Evolutionary conservation across 805 yeast species (phyloP).

Genomic region (Lachancea lanzarotensis): DNA sequence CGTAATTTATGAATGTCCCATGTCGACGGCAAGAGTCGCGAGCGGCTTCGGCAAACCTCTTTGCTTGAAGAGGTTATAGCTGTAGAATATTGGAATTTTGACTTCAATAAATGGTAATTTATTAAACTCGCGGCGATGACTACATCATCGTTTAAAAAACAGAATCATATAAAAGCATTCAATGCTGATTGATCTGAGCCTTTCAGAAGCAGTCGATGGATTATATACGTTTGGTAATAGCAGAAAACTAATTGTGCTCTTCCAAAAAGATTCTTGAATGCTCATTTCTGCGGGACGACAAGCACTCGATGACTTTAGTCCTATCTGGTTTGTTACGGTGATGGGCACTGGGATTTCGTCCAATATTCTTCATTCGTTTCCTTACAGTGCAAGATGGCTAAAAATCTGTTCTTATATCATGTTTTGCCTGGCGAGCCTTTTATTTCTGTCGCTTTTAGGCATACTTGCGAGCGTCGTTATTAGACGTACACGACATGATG

Average conservation of each 20-base stretch:
- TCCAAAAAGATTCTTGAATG: background rate
- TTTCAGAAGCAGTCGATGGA: background rate
- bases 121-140: too few relatives aligned
- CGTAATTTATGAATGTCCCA: too few relatives aligned
- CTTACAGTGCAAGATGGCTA: conserved; percentile 59
- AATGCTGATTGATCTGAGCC: background rate
- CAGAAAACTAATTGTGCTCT: too few relatives aligned
- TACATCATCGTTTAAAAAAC: too few relatives aligned
- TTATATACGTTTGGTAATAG: too few relatives aligned
- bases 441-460: conserved; percentile 39
- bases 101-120: too few relatives aligned
- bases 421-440: conserved; percentile 52
- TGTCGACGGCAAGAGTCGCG: too few relatives aligned
- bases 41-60: too few relatives aligned
- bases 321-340: conserved; percentile 62
- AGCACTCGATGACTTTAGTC: conserved; percentile 33
- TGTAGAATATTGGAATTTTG: too few relatives aligned
- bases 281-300: conserved; percentile 1
- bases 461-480: conserved; percentile 38
- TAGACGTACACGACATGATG: conserved; percentile 22
- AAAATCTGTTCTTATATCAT: conserved; percentile 49
- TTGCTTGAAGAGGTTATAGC: too few relatives aligned
- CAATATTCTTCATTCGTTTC: conserved; percentile 54
- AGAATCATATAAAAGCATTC: too few relatives aligned
- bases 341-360: conserved; percentile 84